These are phyloP conservation scores for Hemileia vastatrix DNA, from an alignment of 1,284 basidiomycete species.

Conservation along the genomic window DNA sequence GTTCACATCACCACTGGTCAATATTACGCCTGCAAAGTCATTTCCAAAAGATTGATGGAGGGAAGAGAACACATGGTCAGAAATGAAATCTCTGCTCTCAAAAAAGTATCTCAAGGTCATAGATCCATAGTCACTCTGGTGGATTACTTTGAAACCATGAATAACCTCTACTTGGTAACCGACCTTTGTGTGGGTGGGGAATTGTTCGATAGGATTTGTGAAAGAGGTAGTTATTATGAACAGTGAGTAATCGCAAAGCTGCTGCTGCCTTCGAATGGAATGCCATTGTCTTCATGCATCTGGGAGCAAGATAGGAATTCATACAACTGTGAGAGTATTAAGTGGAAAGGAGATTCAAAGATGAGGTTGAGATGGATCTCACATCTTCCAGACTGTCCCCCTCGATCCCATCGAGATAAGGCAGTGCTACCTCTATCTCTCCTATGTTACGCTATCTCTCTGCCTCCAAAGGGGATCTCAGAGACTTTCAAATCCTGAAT, in stretches of 20 bases:
- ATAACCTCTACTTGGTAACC: slow-evolving; percentile 84
- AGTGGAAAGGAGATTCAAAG: no score
- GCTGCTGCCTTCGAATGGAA: no score
- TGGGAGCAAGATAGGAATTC: no score
- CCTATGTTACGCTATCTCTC: no score
- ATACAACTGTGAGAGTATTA: no score
- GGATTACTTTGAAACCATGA: slow-evolving; percentile 79
- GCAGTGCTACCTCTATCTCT: no score
- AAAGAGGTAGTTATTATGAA: slow-evolving; percentile 94
- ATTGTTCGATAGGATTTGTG: slow-evolving; percentile 94
- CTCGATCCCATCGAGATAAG: no score
- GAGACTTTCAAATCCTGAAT: no score
- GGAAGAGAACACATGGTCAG: slow-evolving; percentile 54
- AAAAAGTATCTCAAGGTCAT: slow-evolving; percentile 84
- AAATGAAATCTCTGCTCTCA: slow-evolving; percentile 92
- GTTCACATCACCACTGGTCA: slow-evolving; percentile 83
- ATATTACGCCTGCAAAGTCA: slow-evolving; percentile 79
- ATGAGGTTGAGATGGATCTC: no score
- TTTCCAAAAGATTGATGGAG: slow-evolving; percentile 93
- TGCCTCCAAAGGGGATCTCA: no score
- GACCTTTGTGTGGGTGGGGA: slow-evolving; percentile 96
- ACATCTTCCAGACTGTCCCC: no score
- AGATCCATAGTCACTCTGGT: slow-evolving; percentile 51
- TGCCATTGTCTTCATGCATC: no score
- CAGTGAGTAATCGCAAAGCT: slow-evolving; percentile 13